Percentiles rank a stretch among this genome's conserved stretches.
Evolutionary conservation across 495 filamentous ascomycete species (phyloP).

Genomic region (Cenococcum geophilum): DNA sequence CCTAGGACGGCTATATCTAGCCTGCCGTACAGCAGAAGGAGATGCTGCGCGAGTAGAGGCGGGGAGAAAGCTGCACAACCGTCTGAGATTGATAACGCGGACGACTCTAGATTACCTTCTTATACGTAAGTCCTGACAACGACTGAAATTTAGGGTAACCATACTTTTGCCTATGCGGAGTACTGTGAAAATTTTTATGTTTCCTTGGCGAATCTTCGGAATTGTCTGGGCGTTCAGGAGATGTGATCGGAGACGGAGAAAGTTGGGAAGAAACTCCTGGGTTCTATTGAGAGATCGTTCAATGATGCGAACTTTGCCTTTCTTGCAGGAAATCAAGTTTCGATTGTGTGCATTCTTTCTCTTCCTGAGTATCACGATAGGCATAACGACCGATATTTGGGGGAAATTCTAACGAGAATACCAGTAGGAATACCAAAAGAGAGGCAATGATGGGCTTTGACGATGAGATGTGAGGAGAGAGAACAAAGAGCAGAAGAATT

Average conservation of each 20-base stretch:
- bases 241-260: slow-evolving; percentile 11
- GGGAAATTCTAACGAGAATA: neutral
- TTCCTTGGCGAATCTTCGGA: slow-evolving; percentile 21
- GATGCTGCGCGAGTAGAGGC: neutral
- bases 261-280: slow-evolving; percentile 1
- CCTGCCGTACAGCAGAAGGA: neutral
- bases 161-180: slow-evolving; percentile 25
- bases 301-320: slow-evolving; percentile 26
- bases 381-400: slow-evolving; percentile 13
- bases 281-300: slow-evolving; percentile 15
- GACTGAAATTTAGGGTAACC: neutral
- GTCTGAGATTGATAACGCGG: neutral
- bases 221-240: slow-evolving; percentile 11
- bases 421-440: slow-evolving; percentile 14
- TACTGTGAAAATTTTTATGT: slow-evolving; percentile 27
- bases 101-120: slow-evolving; percentile 4
- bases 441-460: neutral
- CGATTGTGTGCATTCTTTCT: slow-evolving; percentile 24
- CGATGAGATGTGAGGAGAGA: neutral
- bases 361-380: slow-evolving; percentile 22
- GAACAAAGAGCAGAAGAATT: neutral
- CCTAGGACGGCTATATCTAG: neutral
- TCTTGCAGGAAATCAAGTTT: slow-evolving; percentile 14
- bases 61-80: neutral
- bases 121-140: neutral